These are phyloP conservation scores for Ustilago bromivora DNA, from an alignment of 1,284 basidiomycete species.

Conservation along the genomic window DNA sequence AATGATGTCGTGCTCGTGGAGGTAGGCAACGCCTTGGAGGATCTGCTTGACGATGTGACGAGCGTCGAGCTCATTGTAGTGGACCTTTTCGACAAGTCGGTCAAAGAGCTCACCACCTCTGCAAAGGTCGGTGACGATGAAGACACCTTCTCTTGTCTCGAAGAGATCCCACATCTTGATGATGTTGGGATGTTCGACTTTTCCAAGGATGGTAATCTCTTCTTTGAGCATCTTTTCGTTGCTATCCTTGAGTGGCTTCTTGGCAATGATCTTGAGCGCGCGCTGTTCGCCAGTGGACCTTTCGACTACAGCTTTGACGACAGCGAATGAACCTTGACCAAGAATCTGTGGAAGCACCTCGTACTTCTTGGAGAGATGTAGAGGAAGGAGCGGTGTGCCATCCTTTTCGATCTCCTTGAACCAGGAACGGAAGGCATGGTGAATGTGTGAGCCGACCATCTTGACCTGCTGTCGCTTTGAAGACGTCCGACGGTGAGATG, in stretches of 20 bases:
- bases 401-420: constrained; percentile 65
- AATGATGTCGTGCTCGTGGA: constrained; percentile 66
- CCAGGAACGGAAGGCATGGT: constrained; percentile 62
- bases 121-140: constrained; percentile 68
- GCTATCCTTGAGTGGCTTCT: constrained; percentile 64
- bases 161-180: constrained; percentile 68
- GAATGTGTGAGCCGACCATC: constrained; percentile 63
- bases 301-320: constrained; percentile 60
- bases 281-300: constrained; percentile 56
- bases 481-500: constrained; percentile 23
- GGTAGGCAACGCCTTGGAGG: constrained; percentile 63
- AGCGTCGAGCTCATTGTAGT: constrained; percentile 67
- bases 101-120: constrained; percentile 68
- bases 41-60: constrained; percentile 66
- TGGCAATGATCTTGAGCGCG: constrained; percentile 68
- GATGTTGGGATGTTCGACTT: constrained; percentile 65
- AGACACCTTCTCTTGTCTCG: constrained; percentile 68
- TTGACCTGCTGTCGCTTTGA: constrained; percentile 49
- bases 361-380: constrained; percentile 65
- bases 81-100: constrained; percentile 62
- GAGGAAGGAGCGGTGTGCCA: constrained; percentile 61
- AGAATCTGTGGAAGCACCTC: constrained; percentile 48
- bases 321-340: constrained; percentile 67
- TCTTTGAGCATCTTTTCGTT: constrained; percentile 65
- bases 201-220: constrained; percentile 65